Conservation (phyloP, 805 yeast genomes). For the Cyberlindnera subsufficiens region DNA sequence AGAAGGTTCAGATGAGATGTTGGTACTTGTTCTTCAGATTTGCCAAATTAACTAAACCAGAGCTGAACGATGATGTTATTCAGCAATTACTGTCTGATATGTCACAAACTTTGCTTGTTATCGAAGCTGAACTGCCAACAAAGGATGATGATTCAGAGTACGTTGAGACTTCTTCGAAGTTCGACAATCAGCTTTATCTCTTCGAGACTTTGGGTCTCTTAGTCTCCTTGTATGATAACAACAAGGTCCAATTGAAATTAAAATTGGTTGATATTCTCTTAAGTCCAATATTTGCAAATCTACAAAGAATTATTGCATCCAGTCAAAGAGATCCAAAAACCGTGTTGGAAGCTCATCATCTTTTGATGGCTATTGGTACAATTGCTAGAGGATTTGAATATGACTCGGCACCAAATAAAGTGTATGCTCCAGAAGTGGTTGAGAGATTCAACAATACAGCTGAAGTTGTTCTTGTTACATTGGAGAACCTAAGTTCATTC, state of each 20-base stretch:
- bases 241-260: conserved; percentile 36
- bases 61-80: conserved; percentile 42
- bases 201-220: conserved; percentile 85
- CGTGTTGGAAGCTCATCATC: conserved; percentile 77
- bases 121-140: conserved; percentile 48
- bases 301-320: conserved; percentile 58
- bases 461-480: conserved; percentile 75
- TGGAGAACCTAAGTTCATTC: conserved; percentile 63
- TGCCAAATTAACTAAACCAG: conserved; percentile 68
- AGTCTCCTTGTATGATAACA: conserved; percentile 43
- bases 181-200: conserved; percentile 74
- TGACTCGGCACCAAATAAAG: conserved; percentile 25
- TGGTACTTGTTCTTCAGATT: conserved; percentile 90
- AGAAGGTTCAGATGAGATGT: conserved; percentile 73
- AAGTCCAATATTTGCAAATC: conserved; percentile 66
- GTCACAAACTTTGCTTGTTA: conserved; percentile 51
- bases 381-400: conserved; percentile 74
- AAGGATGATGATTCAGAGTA: conserved; percentile 53
- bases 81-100: conserved; percentile 56
- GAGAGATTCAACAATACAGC: conserved; percentile 62
- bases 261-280: conserved; percentile 58
- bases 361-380: conserved; percentile 84
- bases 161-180: conserved; percentile 43
- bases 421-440: conserved; percentile 30
- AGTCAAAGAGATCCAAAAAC: conserved; percentile 35